Evolutionary conservation across 2,329 filamentous ascomycete species (phyloP), one percentile per base, ranked within the genome.

Genomic region (Helotiales sp.): DNA sequence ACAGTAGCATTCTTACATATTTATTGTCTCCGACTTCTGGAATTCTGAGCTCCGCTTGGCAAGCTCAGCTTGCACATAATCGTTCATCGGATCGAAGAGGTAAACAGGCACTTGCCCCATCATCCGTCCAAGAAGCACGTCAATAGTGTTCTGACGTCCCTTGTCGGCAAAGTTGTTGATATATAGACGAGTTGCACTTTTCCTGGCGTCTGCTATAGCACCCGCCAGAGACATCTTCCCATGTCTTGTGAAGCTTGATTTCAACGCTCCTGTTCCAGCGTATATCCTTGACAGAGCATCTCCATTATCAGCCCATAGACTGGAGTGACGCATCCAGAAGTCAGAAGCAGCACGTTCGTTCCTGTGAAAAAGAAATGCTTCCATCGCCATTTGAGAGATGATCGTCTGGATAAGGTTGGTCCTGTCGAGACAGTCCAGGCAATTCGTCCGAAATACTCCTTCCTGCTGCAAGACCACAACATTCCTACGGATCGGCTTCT

Each of bases 81-180:
- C 95, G 71, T 93, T 98, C 67, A 98, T 90, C 1, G 95, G 95
- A 71, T 99, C 95, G 71, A 90, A 96, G 0, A 99, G 78, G 70
- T 93, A 85, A 3, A 98, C 93, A 1, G 91, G 86, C 1, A 81
- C 77, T 72, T 98, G 93, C 25, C 91, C 90, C 58, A 96, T 88
- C 38, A 96, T 76, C 54, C 92, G 84, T 2, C 93, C 93, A 5
- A 99, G 80, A 5, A 99, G 81, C 76, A 96, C 87, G 73, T 99
- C 95, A 65, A 99, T 98, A 0, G 91, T 97, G 66, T 91, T 93
- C 71, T 99, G 95, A 47, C 92, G 83, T 22, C 88, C 90, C 64
- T 96, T 96, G 72, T 99, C 95, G 8, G 92, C 85, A 71, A 99
- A 98, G 70, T 97, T 98, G 76, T 99, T 99, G 76, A 97, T 93